Evolutionary conservation across 257 asterid genomes (phyloP), one percentile per base, ranked within the genome.

Genomic region (Petrea volubilis): DNA sequence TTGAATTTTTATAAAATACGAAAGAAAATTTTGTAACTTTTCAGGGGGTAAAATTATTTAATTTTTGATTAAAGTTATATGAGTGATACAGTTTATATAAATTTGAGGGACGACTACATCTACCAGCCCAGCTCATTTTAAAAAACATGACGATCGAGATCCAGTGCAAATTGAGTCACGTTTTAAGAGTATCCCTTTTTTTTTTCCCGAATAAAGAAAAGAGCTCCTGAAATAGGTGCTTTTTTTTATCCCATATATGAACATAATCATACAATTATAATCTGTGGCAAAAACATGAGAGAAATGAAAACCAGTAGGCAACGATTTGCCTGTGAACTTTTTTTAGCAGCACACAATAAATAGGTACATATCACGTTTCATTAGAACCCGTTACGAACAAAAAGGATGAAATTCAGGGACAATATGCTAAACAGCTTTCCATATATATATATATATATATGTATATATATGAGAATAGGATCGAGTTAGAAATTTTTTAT

Each of bases 381-480:
- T 38, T 15, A 43, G 3, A 40, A 64, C 67, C 11, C 1, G 20
- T 40, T 40, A 21, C 20, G 2, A 61, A 36, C 70, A 25, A 64
- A 23, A 46, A 10, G 24, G 27, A 17, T 46, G 36, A 47, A 58
- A 79, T 31, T n/a, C 18, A 36, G 49, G 38, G 43, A 43, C 8
- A n/a, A n/a, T n/a, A 59, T 57, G 52, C 12, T 64, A 49, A 73
- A 43, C 70, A 64, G 60, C 71, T 72, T 78, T 74, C 77, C 66
- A 29, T 62, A 49, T 57, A 67, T 21, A 65, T n/a, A n/a, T n/a
- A n/a, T n/a, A n/a, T n/a, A n/a, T n/a, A n/a, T n/a, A n/a, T n/a
- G n/a, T n/a, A n/a, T n/a, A n/a, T n/a, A n/a, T n/a, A n/a, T n/a
- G n/a, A n/a, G n/a, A n/a, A n/a, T n/a, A n/a, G n/a, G n/a, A n/a